A percentile compares a stretch with the other conserved stretches of the same genome.
Conservation (phyloP, 768 basidiomycete genomes). For the Leccinum ochraceum region DNA sequence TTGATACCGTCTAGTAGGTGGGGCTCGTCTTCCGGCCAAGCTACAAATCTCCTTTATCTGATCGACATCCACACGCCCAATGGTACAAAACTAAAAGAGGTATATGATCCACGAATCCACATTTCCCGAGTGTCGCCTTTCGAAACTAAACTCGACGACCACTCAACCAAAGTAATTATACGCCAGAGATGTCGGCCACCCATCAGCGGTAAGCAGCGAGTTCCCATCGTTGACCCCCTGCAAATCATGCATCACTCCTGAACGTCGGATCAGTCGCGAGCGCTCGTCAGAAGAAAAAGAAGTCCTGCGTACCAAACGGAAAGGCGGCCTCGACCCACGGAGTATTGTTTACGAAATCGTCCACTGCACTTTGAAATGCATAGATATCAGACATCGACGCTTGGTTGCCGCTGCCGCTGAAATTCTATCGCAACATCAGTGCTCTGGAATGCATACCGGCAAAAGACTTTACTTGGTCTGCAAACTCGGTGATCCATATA, state of each 20-base stretch:
- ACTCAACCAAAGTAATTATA: slow-evolving; percentile 45
- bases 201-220: slow-evolving; percentile 47
- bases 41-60: neutral
- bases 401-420: slow-evolving; percentile 44
- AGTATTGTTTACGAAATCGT: slow-evolving; percentile 47
- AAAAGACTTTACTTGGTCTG: slow-evolving; percentile 53
- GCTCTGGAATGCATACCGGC: neutral
- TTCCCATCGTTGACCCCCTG: slow-evolving; percentile 57
- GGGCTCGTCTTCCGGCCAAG: neutral
- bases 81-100: slow-evolving; percentile 15
- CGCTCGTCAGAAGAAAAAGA: neutral
- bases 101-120: neutral
- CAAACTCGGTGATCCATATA: slow-evolving; percentile 72
- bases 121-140: neutral
- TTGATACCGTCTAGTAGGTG: neutral
- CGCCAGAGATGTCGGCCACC: slow-evolving; percentile 57
- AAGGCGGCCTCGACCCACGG: slow-evolving; percentile 43
- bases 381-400: slow-evolving; percentile 43
- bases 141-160: neutral
- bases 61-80: too few relatives aligned
- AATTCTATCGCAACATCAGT: slow-evolving; percentile 44
- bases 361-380: slow-evolving; percentile 48
- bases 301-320: slow-evolving; percentile 57
- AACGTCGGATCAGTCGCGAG: neutral
- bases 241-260: slow-evolving; percentile 59